Evolutionary conservation across 129 eudicot species (phyloP).

Genomic region (Cynara cardunculus): DNA sequence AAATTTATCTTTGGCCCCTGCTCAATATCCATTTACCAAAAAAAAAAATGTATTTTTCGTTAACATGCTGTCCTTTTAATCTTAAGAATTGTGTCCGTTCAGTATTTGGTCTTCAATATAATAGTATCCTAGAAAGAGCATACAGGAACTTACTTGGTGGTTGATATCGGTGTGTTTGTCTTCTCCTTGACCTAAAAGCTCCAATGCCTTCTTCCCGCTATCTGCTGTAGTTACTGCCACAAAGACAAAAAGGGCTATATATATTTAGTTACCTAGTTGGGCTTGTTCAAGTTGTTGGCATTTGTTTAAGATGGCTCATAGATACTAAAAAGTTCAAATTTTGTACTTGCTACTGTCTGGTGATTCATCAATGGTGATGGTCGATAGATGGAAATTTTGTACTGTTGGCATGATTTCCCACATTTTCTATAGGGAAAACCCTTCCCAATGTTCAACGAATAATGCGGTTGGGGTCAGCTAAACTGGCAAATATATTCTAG

Average conservation of each 20-base stretch:
- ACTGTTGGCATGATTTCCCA: not conserved
- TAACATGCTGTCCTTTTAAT: not conserved
- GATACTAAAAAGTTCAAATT: not conserved
- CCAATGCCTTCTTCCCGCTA: constrained; percentile 59
- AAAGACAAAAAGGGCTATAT: not conserved
- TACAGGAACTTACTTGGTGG: constrained; percentile 28
- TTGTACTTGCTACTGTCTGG: not conserved
- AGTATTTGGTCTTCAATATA: not conserved
- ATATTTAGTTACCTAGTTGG: not conserved
- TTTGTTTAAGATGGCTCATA: not conserved
- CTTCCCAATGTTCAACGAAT: not conserved
- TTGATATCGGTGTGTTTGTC: constrained; percentile 21
- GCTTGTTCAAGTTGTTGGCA: not conserved
- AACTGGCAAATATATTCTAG: not conserved
- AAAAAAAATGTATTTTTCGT: not conserved
- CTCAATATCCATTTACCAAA: constrained; percentile 7
- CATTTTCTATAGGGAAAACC: not conserved
- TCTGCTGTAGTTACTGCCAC: constrained; percentile 62
- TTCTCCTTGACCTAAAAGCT: constrained; percentile 49
- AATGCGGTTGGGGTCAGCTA: not conserved
- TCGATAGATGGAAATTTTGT: not conserved
- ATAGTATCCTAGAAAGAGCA: not conserved
- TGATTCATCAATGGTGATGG: not conserved
- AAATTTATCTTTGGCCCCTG: constrained; percentile 53
- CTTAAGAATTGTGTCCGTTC: not conserved